Percentiles rank a stretch among this genome's conserved stretches.
Conservation (phyloP, 2,329 filamentous ascomycete species). For the Phyllosticta citriasiana region DNA sequence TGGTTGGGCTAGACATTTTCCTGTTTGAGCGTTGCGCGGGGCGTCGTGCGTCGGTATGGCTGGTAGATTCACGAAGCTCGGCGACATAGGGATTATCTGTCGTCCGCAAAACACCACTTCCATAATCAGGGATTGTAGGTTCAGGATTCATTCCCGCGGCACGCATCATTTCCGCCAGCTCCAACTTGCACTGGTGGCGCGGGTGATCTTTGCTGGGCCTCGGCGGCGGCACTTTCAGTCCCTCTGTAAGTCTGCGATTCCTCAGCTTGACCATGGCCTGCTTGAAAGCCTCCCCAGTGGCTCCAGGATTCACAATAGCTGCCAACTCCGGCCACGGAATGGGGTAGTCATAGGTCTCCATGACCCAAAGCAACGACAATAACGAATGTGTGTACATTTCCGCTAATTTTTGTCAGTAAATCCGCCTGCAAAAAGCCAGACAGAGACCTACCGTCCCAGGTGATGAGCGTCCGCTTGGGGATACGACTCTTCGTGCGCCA, state of each 20-base stretch:
- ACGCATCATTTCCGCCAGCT: background rate
- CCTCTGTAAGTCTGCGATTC: background rate
- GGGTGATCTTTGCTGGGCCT: background rate
- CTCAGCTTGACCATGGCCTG: slow-evolving; percentile 2
- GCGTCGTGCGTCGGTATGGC: too few species aligned
- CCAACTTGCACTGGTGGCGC: background rate
- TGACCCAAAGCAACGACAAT: background rate
- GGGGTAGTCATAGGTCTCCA: background rate
- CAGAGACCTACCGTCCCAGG: background rate
- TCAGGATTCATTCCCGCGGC: background rate
- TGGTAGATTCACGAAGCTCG: background rate
- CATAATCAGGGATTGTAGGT: background rate
- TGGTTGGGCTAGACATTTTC: too few species aligned
- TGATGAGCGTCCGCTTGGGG: slow-evolving; percentile 1
- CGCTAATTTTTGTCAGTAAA: background rate
- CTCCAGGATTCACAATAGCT: slow-evolving; percentile 4
- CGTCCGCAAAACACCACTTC: background rate
- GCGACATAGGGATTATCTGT: background rate
- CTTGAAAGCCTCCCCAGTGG: slow-evolving; percentile 7
- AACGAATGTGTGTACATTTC: background rate
- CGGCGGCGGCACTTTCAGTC: background rate
- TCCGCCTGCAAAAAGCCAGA: background rate
- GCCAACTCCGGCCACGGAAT: slow-evolving; percentile 2
- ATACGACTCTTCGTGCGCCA: background rate
- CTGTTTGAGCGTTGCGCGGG: too few species aligned